Base-by-base conservation (phyloP, 129 eudicot species). In the Flaveria sonorensis region DNA sequence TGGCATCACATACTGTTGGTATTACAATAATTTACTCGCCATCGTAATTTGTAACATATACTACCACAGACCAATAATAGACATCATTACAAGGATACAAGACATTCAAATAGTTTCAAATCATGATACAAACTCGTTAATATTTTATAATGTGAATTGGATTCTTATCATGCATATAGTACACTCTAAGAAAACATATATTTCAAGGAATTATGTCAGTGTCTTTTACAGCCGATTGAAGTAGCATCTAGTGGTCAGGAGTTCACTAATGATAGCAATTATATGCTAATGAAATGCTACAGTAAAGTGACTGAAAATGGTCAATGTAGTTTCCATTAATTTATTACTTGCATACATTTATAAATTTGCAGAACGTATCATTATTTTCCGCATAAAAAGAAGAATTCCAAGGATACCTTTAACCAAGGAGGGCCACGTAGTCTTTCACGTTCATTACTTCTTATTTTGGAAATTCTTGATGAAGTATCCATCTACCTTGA, bases 361-460 rank as follows among this genome's bases (percentile, higher is more conserved):
- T 12, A 68, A 45, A 43, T 23, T 42, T 26, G 73, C 19, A 57
- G 23, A 69, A 19, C 57, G 55, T 16, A 28, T 30, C 15, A 63
- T 28, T 26, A 28, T 63, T 63, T 13, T 63, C 32, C 30, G 14
- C 45, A 77, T 16, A 59, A 15, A n/a, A 43, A 46, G n/a, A 46
- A 70, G 39, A 45, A 30, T 13, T 47, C 19, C 52, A 73, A 74
- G n/a, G 51, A 43, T 82, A 95, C 99, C 92, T 95, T 95, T 57
- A 95, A 84, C 99, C 99, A 95, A 85, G 97, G 99, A 69, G 99
- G 93, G 28, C 99, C 99, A 67, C 89, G 91, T 21, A 95, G 94
- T 69, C 99, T 91, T 71, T 91, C 97, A 65, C 97, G 97, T 64
- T 95, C 99, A 32, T 89, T 89, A 80, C 91, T 95, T 84, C 99